Conservation (phyloP, 1,284 basidiomycete species). For the Leccinum solheimii region DNA sequence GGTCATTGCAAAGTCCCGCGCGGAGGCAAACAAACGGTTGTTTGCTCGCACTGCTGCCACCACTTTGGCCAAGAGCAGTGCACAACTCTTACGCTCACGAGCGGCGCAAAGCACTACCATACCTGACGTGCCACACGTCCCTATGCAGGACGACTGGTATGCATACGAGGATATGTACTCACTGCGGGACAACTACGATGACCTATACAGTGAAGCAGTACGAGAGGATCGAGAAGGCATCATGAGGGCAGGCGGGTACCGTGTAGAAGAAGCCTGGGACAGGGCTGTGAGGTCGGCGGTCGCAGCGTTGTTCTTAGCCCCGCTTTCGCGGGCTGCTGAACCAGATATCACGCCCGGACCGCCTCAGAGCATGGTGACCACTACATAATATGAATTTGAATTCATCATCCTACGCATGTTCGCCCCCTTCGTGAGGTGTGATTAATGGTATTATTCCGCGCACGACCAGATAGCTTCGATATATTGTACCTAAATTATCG, state of each 20-base stretch:
- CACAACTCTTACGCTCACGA: conserved; percentile 56
- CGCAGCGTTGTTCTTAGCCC: conserved; percentile 65
- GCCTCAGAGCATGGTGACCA: conserved; percentile 3
- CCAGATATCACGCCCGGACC: conserved; percentile 2
- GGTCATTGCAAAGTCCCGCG: conserved; percentile 69
- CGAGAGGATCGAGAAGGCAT: conserved; percentile 76
- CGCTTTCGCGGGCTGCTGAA: conserved; percentile 36
- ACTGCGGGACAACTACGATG: conserved; percentile 60
- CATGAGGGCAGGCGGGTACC: conserved; percentile 84
- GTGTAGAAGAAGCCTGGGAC: conserved; percentile 83
- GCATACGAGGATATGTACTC: conserved; percentile 69
- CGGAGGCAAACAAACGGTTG: conserved; percentile 58
- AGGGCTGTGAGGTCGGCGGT: conserved; percentile 78
- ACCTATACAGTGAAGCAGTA: conserved; percentile 72
- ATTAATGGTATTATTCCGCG: not conserved
- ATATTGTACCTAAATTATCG: conserved; percentile 16
- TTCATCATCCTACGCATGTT: not conserved
- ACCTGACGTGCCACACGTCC: conserved; percentile 75
- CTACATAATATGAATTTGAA: conserved; percentile 3
- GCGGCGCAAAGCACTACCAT: conserved; percentile 59
- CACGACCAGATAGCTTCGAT: not conserved
- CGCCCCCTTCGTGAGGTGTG: not conserved
- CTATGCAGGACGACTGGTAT: conserved; percentile 73
- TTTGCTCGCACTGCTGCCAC: conserved; percentile 53
- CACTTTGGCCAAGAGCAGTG: conserved; percentile 46